phyloP scores from a whole-genome alignment of 805 yeast species.

The Candida sonorensis region DNA sequence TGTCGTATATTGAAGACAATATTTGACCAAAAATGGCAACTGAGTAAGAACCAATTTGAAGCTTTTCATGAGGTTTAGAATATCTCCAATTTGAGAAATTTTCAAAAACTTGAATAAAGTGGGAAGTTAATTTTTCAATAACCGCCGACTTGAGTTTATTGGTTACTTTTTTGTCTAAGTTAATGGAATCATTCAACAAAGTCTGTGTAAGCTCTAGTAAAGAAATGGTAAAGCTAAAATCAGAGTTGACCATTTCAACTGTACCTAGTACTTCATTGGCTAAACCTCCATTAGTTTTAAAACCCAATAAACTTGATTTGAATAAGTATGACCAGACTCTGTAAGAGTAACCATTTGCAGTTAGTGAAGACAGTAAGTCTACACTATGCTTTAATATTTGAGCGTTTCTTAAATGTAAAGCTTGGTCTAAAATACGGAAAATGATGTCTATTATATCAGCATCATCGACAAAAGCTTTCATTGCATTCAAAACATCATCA shows the following conservation, averaged over 20 bases:
- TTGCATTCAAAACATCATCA: conserved; percentile 20
- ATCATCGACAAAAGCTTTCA: conserved; percentile 31
- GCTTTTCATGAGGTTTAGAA: conserved; percentile 45
- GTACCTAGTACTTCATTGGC: conserved; percentile 59
- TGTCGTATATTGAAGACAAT: conserved; percentile 46
- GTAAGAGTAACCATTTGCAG: conserved; percentile 43
- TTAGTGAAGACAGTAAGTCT: conserved; percentile 41
- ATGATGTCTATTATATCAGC: conserved; percentile 43
- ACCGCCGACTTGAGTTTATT: conserved; percentile 44
- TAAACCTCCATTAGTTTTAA: conserved; percentile 58
- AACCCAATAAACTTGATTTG: conserved; percentile 58
- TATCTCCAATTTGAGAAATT: conserved; percentile 69
- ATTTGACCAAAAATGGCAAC: conserved; percentile 50
- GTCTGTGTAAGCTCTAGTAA: conserved; percentile 48
- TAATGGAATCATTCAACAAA: conserved; percentile 45
- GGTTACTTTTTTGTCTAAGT: conserved; percentile 30
- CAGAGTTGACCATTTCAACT: conserved; percentile 63
- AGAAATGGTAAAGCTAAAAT: conserved; percentile 56
- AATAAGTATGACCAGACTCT: conserved; percentile 77
- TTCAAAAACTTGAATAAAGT: conserved; percentile 65
- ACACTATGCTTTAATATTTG: conserved; percentile 38
- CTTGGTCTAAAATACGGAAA: conserved; percentile 60
- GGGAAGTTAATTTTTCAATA: conserved; percentile 45
- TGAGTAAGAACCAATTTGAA: conserved; percentile 51
- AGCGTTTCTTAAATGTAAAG: conserved; percentile 49